Percentiles rank a stretch among this genome's conserved stretches.
phyloP scores from a whole-genome alignment of 192 early-diverging fungal species.

The Coemansia sp. region DNA sequence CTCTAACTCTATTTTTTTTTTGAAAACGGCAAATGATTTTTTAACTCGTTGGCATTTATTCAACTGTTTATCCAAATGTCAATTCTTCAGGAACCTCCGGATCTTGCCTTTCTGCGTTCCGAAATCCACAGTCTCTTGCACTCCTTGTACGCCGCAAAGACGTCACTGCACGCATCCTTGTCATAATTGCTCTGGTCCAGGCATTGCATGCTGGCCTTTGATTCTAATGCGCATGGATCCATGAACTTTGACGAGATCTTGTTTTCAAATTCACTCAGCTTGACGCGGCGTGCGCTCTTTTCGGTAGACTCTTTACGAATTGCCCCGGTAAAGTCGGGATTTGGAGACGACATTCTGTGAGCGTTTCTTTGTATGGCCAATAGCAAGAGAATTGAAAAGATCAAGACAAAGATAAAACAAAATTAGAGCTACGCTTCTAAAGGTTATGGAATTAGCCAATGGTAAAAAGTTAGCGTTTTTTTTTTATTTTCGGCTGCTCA shows the following conservation, averaged over 20 bases:
- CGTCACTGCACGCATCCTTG: slow-evolving; percentile 26
- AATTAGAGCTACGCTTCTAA: no score
- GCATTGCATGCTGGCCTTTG: slow-evolving; percentile 47
- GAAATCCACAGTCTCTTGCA: slow-evolving; percentile 51
- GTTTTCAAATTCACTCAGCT: slow-evolving; percentile 41
- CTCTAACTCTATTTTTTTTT: neutral
- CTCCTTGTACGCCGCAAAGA: slow-evolving; percentile 46
- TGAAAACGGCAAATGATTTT: neutral
- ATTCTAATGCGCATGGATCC: slow-evolving; percentile 51
- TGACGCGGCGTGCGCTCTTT: slow-evolving; percentile 29
- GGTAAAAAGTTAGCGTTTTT: no score
- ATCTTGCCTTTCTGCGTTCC: slow-evolving; percentile 30
- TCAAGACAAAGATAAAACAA: no score
- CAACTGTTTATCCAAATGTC: neutral
- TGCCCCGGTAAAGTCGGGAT: slow-evolving; percentile 18
- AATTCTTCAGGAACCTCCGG: neutral
- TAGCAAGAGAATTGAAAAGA: no score
- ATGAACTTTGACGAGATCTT: slow-evolving; percentile 49
- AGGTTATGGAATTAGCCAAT: no score
- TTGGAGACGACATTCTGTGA: neutral
- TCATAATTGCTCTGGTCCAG: slow-evolving; percentile 51
- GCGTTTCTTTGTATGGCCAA: neutral
- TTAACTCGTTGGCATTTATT: no score
- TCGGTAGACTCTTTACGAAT: slow-evolving; percentile 33
- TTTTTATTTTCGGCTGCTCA: no score